Evolutionary conservation across 2,329 filamentous ascomycete genomes (phyloP).

Genomic region (Ophiostoma ulmi): DNA sequence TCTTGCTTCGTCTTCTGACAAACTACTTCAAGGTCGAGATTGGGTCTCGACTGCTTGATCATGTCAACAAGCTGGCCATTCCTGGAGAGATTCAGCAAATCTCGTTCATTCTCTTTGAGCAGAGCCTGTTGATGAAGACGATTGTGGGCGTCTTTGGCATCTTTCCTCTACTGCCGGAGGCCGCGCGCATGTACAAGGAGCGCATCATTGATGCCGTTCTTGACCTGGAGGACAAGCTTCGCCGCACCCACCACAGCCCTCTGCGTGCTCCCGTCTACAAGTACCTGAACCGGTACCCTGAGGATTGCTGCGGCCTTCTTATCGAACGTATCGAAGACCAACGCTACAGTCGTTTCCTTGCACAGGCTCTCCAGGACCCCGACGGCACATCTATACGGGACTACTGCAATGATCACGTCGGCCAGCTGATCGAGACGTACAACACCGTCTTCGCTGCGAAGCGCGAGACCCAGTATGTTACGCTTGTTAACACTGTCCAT

Average conservation of each 20-base stretch:
- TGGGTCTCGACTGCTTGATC: conserved; percentile 83
- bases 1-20: conserved; percentile 82
- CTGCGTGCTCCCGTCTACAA: conserved; percentile 87
- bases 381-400: conserved; percentile 71
- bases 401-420: conserved; percentile 66
- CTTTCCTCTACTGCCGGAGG: conserved; percentile 88
- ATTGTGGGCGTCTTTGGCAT: conserved; percentile 94
- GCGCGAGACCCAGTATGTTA: conserved; percentile 62
- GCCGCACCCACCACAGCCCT: conserved; percentile 83
- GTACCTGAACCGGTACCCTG: conserved; percentile 88
- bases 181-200: conserved; percentile 86
- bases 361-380: conserved; percentile 73
- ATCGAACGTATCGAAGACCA: conserved; percentile 75
- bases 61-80: conserved; percentile 87
- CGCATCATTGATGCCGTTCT: conserved; percentile 86
- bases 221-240: conserved; percentile 75
- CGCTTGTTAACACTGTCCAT: conserved; percentile 82
- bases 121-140: conserved; percentile 87
- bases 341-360: conserved; percentile 84
- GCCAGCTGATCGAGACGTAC: conserved; percentile 63
- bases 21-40: conserved; percentile 99
- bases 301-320: conserved; percentile 79
- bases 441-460: conserved; percentile 59
- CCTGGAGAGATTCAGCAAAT: conserved; percentile 75
- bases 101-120: conserved; percentile 91